Evolutionary conservation across 2,329 filamentous ascomycete genomes (phyloP), one percentile per base, ranked within the genome.

Genomic region (Alternaria sp.): DNA sequence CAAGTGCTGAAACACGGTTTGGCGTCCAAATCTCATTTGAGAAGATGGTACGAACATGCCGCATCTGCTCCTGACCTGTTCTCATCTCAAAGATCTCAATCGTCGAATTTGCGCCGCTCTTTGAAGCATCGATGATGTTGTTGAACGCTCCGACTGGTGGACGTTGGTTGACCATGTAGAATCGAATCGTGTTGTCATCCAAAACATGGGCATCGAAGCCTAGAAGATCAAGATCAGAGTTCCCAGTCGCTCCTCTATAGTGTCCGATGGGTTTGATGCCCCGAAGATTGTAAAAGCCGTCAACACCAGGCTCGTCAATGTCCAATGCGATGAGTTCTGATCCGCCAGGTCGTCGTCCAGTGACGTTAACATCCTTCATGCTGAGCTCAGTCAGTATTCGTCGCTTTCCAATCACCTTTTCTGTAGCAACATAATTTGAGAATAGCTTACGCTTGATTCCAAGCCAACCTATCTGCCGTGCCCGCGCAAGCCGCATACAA

Each of bases 401-500:
- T 7, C 4, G 5, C 14, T 2, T 20, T 5, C 1, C 24, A 24
- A n/a, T 11, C 14, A 20, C 22, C n/a, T n/a, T n/a, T n/a, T n/a
- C n/a, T 22, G 22, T 24, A 24, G 1, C 0, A 24, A 6, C 22
- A 24, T 24, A 6, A 24, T 1, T 24, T 9, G 54, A 8, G 8
- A 32, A 42, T 36, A 39, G 64, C 69, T 47, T 63, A 72, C 63
- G 71, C 67, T 42, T 63, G 70, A 49, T 67, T 75, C 72, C 74
- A 76, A 9, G 61, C 65, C 49, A 69, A 34, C 8, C 71, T 61
- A 7, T 56, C 44, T 30, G 59, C 38, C 0, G 70, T 71, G 4
- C 71, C 71, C 5, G 70, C 64, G 60, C 74, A 76, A 8, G 71
- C 74, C 11, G 72, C 74, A 61, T 76, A 76, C 18, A 76, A 11